Evolutionary conservation across 2,329 filamentous ascomycete species (phyloP).

Genomic region (Blumeria graminis): DNA sequence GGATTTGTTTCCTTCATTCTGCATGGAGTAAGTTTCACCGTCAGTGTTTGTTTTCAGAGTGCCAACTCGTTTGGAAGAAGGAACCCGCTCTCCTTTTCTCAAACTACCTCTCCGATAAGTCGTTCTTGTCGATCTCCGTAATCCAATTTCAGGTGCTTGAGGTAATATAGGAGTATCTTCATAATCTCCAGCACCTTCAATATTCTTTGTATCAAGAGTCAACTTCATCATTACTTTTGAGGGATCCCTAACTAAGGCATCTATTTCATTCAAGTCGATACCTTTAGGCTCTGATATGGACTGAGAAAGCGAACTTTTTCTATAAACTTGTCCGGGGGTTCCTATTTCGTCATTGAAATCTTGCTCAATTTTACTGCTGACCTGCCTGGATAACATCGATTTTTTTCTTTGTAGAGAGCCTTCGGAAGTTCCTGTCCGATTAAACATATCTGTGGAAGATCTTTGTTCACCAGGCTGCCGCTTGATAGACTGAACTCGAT

Average conservation of each 20-base stretch:
- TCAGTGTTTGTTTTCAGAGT: constrained; percentile 33
- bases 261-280: constrained; percentile 38
- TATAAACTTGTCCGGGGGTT: constrained; percentile 56
- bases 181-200: constrained; percentile 10
- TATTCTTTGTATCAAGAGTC: constrained; percentile 17
- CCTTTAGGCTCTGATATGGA: constrained; percentile 32
- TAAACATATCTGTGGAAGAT: constrained; percentile 30
- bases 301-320: constrained; percentile 36
- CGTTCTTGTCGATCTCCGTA: constrained; percentile 77
- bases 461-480: constrained; percentile 52
- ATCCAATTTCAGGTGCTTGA: constrained; percentile 46
- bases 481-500: constrained; percentile 72
- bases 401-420: constrained; percentile 61
- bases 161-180: constrained; percentile 78
- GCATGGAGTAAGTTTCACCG: constrained; percentile 24
- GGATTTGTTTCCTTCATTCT: constrained; percentile 19
- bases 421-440: constrained; percentile 24
- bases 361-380: constrained; percentile 33
- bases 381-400: constrained; percentile 83
- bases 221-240: constrained; percentile 46
- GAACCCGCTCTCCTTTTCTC: constrained; percentile 49
- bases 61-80: constrained; percentile 48
- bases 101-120: constrained; percentile 76
- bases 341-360: constrained; percentile 37
- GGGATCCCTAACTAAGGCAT: constrained; percentile 63